Base-by-base conservation (phyloP, 768 basidiomycete species). In the Podaxis carcinomalis region DNA sequence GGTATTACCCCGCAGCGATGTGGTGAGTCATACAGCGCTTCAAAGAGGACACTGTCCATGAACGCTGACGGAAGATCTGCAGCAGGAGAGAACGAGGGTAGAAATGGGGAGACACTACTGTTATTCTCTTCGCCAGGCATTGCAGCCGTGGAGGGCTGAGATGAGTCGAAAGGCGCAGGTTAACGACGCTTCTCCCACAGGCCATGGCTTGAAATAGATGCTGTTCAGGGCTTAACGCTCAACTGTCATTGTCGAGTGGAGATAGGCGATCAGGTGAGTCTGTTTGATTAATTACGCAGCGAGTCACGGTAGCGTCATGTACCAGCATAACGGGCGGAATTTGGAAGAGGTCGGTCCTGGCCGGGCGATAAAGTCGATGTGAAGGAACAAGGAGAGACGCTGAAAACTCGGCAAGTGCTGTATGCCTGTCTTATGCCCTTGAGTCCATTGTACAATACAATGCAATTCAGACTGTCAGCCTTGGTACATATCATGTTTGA, bases 231-330 rank as follows among this genome's bases (percentile, higher is more conserved):
- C 3, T 37, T n/a, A 35, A 35, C 51, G 52, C n/a, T 23, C 51
- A 53, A 53, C 35, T 16, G 27, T 40, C 13, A 19, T 6, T n/a
- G 7, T 5, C n/a, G 6, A 0, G 16, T 92, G 28, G 68, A 78
- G 27, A 75, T 19, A 44, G 39, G 28, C 28, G 28, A 32, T 32
- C 28, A 32, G 32, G 32, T 9, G 32, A 44, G 42, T 44, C 42
- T 6, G 42, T n/a, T n/a, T 44, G 42, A 19, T 44, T 9, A 7
- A 16, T 19, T 44, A 19, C 42, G 6, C 32, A 32, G 32, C 32
- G 19, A 44, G 42, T 40, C 39, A 40, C 11, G 3, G 39, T 40
- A 40, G 39, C 0, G 32, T 32, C 32, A 9, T 9, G 32, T 9
- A 9, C 7, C 32, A 32, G 6, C 32, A 32, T 32, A 32, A 32